Evolutionary conservation across 2,329 filamentous ascomycete genomes (phyloP), one percentile per base, ranked within the genome.

Genomic region (Beauveria scarabaeidicola): DNA sequence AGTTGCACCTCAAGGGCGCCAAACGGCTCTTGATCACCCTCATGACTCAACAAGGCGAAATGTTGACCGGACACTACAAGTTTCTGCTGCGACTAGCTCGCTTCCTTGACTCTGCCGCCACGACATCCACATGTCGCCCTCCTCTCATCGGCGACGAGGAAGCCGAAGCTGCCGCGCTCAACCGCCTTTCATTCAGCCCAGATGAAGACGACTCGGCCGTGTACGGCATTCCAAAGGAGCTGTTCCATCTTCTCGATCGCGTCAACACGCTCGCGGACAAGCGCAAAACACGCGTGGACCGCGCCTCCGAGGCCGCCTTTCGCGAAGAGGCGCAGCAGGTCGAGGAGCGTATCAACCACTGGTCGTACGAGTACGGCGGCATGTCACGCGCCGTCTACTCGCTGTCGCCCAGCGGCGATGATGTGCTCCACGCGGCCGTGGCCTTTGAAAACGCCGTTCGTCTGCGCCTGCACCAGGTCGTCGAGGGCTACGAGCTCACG

Each of bases 391-490:
- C 67, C n/a, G 65, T 64, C 15, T 64, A 64, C 38, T 61, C 64
- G 3, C 56, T 66, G 9, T 59, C 62, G 1, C 61, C 69, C 4
- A 43, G 53, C 27, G 65, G 64, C 19, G 65, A 69, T 8, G 70
- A 74, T 43, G 69, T 70, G 1, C 59, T 73, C 10, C 62, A 69
- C 51, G 73, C 73, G 19, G 73, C 74, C 2, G 66, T 65, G 17
- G 73, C 74, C 6, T 76, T 74, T 60, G 73, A 77, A 59, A 71
- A 71, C 63, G 74, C 75, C 9, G 68, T 76, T n/a, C 69, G 73
- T 9, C 66, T 77, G 19, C 69, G 74, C 9, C 68, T 77, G 19
- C 73, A 77, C 63, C 74, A 77, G 61, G 71, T 77, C 32, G 70
- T 75, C 11, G 72, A 77, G 50, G 75, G 75, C 1, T 77, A 77